Percentiles rank a stretch among this genome's conserved stretches.
phyloP scores from a whole-genome alignment of 2,329 filamentous ascomycete genomes.

The Botrytis deweyae region DNA sequence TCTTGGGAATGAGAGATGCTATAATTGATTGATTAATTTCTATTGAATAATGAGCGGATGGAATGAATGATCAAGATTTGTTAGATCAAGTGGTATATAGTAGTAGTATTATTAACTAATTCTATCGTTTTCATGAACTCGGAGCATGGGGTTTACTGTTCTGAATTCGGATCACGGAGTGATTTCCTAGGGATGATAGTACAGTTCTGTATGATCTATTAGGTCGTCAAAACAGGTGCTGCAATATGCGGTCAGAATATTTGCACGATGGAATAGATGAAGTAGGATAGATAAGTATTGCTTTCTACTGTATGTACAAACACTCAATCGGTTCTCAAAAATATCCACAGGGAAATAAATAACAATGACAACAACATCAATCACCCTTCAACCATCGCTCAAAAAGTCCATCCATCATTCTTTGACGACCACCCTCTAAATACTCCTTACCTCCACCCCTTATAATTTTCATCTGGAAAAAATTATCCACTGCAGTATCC shows the following conservation, averaged over 20 bases:
- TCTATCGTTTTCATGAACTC: background rate
- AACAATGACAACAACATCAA: background rate
- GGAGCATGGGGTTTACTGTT: too few species aligned
- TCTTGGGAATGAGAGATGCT: background rate
- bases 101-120: background rate
- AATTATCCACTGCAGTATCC: background rate
- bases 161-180: background rate
- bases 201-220: background rate
- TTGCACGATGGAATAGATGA: background rate
- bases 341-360: background rate
- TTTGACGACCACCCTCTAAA: background rate
- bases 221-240: background rate
- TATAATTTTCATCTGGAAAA: background rate
- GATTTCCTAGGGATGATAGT: background rate
- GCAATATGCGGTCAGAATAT: background rate
- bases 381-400: background rate
- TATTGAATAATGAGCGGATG: background rate
- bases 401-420: background rate
- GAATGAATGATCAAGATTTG: background rate
- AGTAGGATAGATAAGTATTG: background rate
- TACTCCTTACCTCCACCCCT: background rate
- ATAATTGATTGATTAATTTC: background rate
- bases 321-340: background rate
- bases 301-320: background rate
- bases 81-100: background rate